A percentile compares a stretch with the other conserved stretches of the same genome.
phyloP scores from a whole-genome alignment of 2,329 filamentous ascomycete genomes.

The Aspergillus flavus region DNA sequence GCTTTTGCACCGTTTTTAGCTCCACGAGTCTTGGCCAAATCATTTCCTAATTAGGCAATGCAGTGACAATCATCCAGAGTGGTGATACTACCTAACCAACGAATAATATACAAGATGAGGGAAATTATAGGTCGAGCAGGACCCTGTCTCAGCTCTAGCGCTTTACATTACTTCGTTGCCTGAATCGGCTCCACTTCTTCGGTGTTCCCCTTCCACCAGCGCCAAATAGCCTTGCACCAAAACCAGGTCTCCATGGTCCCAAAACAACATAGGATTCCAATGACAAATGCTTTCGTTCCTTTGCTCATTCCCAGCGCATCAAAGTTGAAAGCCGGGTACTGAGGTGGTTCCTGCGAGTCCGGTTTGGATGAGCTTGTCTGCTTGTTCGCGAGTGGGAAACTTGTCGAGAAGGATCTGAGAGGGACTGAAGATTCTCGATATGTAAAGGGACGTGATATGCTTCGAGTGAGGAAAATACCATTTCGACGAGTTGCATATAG shows the following conservation, averaged over 20 bases:
- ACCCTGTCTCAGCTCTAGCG: not conserved
- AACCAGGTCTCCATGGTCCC: conserved; percentile 39
- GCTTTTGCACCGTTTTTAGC: not conserved
- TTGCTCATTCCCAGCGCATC: conserved; percentile 32
- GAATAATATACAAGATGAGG: not conserved
- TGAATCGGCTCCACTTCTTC: not conserved
- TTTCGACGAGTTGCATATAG: not conserved
- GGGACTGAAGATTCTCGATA: not conserved
- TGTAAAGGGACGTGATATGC: not conserved
- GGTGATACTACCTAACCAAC: not conserved
- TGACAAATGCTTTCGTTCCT: conserved; percentile 30
- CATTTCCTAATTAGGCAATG: not conserved
- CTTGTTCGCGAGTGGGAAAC: not conserved
- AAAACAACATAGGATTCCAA: conserved; percentile 30
- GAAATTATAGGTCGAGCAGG: not conserved
- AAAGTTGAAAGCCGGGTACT: conserved; percentile 19
- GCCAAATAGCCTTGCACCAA: conserved; percentile 31
- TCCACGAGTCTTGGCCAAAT: not conserved
- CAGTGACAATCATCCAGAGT: not conserved
- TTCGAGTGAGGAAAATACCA: not conserved
- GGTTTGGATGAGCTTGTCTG: not conserved
- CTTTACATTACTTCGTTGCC: not conserved
- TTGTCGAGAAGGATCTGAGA: not conserved
- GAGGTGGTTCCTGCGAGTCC: not conserved
- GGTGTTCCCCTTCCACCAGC: conserved; percentile 22